phyloP scores from a whole-genome alignment of 192 early-diverging fungal genomes.

The Coemansia sp. region DNA sequence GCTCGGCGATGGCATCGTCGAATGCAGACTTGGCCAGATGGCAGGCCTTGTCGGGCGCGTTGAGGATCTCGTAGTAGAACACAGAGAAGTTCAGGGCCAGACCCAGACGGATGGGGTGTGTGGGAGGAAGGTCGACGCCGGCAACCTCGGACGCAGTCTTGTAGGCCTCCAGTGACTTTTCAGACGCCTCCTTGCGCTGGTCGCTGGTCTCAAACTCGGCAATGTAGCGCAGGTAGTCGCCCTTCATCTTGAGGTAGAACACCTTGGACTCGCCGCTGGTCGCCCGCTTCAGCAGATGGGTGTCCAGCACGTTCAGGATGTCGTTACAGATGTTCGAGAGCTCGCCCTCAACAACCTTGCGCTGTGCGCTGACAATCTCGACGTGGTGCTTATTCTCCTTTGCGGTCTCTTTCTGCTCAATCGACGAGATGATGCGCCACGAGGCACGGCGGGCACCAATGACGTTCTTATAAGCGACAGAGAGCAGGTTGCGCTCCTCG shows the following conservation, averaged over 20 bases:
- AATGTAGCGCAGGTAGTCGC: conserved; percentile 98
- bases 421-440: conserved; percentile 98
- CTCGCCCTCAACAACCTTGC: conserved; percentile 91
- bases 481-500: conserved; percentile 97
- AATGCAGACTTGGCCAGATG: conserved; percentile 85
- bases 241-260: conserved; percentile 99
- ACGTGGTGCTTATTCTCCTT: conserved; percentile 91
- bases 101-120: conserved; percentile 98
- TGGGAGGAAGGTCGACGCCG: conserved; percentile 88
- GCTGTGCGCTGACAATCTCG: conserved; percentile 90
- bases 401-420: conserved; percentile 97
- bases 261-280: conserved; percentile 97
- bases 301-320: conserved; percentile 86
- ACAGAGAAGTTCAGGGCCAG: conserved; percentile 98
- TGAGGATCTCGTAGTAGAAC: conserved; percentile 99
- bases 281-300: conserved; percentile 88
- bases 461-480: conserved; percentile 98
- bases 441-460: conserved; percentile 98
- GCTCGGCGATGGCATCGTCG: conserved; percentile 98
- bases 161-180: conserved; percentile 88
- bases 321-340: conserved; percentile 94
- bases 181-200: conserved; percentile 78
- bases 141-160: conserved; percentile 95
- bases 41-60: conserved; percentile 96
- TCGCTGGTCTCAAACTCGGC: conserved; percentile 94